Base-by-base conservation (phyloP, 257 asterid genomes). In the Ballota nigra region DNA sequence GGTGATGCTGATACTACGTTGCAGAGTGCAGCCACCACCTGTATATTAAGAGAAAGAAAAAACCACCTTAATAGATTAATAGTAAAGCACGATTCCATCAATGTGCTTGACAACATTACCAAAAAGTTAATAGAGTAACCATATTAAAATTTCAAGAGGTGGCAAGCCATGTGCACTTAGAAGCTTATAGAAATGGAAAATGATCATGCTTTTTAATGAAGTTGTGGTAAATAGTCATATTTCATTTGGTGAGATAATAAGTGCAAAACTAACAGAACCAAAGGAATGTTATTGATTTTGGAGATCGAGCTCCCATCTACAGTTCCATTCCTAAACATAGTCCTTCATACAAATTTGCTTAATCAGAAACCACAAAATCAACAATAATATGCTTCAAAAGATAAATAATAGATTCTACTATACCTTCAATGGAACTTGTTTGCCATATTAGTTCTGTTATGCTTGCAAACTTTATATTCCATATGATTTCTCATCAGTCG, bases 1-100 rank as follows among this genome's bases (percentile, higher is more conserved):
- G 99, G 99, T 65, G 89, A 81, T 66, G 99, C 96, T 58, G 96
- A 83, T 58, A 92, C 98, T 18, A 92, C 98, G 75, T 92, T 92
- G 89, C 97, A 92, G 64, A 95, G 87, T 36, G 99, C 98, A 78
- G 91, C 98, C 67, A 95, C 97, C 52, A 94, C 98, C 99, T 91
- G 86, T 59, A 83, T 34, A 47, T 78, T 8, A 4, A 71, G 28
- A 45, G 62, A 29, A 71, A 52, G 40, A 69, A n/a, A 68, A 67
- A 57, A 67, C 2, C 12, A 8, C 10, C 65, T 19, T 8, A 45
- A 23, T 64, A 29, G 11, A 52, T 40, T 45, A 70, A 63, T 18
- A 23, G 4, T 18, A 62, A 74, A 29, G 53, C 63, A 69, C n/a
- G 66, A 24, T 22, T 36, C 55, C 57, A 68, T 60, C 43, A 69